phyloP scores from a whole-genome alignment of 2,329 filamentous ascomycete species.

The Cladosporium phlei region DNA sequence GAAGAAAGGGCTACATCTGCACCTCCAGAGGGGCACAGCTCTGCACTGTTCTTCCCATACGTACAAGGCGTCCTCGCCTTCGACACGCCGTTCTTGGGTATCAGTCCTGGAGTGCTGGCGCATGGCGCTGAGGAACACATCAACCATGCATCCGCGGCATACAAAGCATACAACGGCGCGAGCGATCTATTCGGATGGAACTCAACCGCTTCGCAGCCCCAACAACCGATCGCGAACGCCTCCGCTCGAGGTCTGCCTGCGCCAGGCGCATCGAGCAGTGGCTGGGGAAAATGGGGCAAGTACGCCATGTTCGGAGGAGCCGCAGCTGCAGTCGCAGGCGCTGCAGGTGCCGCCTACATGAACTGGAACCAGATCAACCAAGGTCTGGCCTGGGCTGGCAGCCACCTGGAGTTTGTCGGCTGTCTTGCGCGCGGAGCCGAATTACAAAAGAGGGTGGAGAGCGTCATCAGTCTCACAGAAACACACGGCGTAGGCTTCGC shows the following conservation, averaged over 20 bases:
- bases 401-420: constrained; percentile 89
- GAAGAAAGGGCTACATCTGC: constrained; percentile 17
- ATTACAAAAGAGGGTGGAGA: constrained; percentile 66
- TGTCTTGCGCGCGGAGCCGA: constrained; percentile 82
- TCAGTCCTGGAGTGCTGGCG: constrained; percentile 75
- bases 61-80: constrained; percentile 87
- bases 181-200: constrained; percentile 54
- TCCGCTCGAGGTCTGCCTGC: constrained; percentile 29
- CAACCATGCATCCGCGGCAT: constrained; percentile 65
- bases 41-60: constrained; percentile 79
- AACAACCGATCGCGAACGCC: constrained; percentile 23
- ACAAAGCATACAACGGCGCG: constrained; percentile 62
- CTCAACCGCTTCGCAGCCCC: constrained; percentile 16
- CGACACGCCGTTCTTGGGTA: constrained; percentile 86
- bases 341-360: constrained; percentile 78
- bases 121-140: constrained; percentile 84
- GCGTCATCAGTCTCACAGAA: constrained; percentile 59
- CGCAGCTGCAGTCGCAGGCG: constrained; percentile 72
- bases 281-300: constrained; percentile 77
- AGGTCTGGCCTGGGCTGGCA: constrained; percentile 76
- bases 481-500: constrained; percentile 71
- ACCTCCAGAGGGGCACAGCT: constrained; percentile 15
- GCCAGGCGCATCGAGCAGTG: constrained; percentile 29
- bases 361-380: constrained; percentile 74
- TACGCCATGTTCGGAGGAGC: constrained; percentile 83